Evolutionary conservation across 208 protist species (phyloP).

Genomic region (Jaenimonas drosophilae): DNA sequence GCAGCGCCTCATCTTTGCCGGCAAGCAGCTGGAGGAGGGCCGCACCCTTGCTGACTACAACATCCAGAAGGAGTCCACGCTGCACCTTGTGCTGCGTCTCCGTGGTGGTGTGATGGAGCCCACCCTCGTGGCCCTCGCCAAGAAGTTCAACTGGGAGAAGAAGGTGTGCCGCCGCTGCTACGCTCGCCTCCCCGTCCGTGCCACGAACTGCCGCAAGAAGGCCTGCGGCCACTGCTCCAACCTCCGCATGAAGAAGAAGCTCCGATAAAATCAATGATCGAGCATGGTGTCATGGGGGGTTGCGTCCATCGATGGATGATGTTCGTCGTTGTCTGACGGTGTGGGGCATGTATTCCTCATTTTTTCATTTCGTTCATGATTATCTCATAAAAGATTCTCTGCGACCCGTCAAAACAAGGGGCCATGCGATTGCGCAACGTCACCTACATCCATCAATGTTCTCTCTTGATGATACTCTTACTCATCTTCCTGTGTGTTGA

Average conservation of each 20-base stretch:
- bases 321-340: too few relatives aligned
- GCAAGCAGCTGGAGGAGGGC: constrained; percentile 98
- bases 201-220: constrained; percentile 99
- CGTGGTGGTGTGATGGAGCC: constrained; percentile 96
- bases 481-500: too few relatives aligned
- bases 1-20: constrained; percentile 91
- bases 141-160: constrained; percentile 98
- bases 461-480: too few relatives aligned
- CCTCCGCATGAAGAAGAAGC: constrained; percentile 99
- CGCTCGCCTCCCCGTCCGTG: constrained; percentile 95
- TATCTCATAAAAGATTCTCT: too few relatives aligned
- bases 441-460: too few relatives aligned
- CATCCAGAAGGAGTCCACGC: constrained; percentile 99
- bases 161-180: constrained; percentile 98
- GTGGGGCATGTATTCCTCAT: too few relatives aligned
- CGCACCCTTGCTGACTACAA: constrained; percentile 97
- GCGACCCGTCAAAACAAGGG: too few relatives aligned
- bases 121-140: constrained; percentile 93
- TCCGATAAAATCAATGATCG: constrained; percentile 99
- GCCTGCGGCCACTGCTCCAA: constrained; percentile 98
- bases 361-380: too few relatives aligned
- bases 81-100: constrained; percentile 97
- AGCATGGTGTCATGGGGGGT: too few relatives aligned
- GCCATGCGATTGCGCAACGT: too few relatives aligned
- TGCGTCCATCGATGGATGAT: too few relatives aligned